Base-by-base conservation (phyloP, 2,329 filamentous ascomycete species). In the Lasiodiplodia citricola region DNA sequence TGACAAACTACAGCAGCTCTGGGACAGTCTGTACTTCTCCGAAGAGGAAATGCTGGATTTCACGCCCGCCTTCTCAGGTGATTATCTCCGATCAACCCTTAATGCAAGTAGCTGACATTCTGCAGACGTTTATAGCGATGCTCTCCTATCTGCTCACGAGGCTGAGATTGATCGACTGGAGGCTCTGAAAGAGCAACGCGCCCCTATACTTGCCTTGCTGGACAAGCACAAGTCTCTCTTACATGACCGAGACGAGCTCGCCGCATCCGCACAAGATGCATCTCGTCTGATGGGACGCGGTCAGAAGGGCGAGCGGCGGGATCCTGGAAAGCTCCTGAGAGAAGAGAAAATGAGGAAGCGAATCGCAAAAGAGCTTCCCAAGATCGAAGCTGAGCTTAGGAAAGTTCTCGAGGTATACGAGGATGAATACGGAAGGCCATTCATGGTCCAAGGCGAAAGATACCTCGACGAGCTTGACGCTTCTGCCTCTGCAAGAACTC, bases 41-140 rank as follows among this genome's bases (percentile, higher is more conserved):
- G 96, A 99, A 78, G 96, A 99, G 75, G 96, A 99, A 82, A 98
- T 98, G 94, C 88, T 98, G 68, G 94, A 97, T 73, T 99, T 99
- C 74, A 96, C 94, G 0, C 96, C 96, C 0, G 96, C 94, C 52
- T 98, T 98, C 78, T 97, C 94, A 56, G 78, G 78, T 79, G 70
- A 64, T 75, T 68, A 28, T 60, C 41, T n/a, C 28, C 18, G 35
- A 18, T 14, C 3, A 18, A 13, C 47, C 4, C 2, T 3, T 25
- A 0, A 41, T 18, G 23, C n/a, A 52, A 25, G 11, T 28, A 44
- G 23, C 70, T 74, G 57, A 74, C 68, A 65, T 25, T 25, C 6
- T 25, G 72, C 74, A 13, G 96, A 98, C 77, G 95, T 97, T 23
- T 97, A 96, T 81, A 97, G 94, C 74, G 96, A 99, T 78, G 96